A percentile compares a stretch with the other conserved stretches of the same genome.
phyloP scores from a whole-genome alignment of 2,329 filamentous ascomycete genomes.

The Cladosporium sp. region DNA sequence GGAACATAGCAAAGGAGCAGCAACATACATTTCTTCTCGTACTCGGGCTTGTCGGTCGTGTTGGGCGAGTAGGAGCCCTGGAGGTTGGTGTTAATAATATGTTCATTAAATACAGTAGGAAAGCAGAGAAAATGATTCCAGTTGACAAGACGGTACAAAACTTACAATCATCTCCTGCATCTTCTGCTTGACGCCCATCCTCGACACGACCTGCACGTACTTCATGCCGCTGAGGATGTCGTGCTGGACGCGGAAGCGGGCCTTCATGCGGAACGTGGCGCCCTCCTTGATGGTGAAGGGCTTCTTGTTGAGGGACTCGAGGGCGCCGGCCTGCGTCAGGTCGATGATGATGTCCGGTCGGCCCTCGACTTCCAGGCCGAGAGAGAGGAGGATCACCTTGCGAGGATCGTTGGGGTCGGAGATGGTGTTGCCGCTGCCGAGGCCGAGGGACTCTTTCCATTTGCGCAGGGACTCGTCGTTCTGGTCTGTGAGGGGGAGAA shows the following conservation, averaged over 20 bases:
- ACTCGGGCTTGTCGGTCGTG: conserved; percentile 78
- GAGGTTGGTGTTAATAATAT: neutral
- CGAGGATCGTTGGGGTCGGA: conserved; percentile 67
- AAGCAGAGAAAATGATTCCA: too few relatives aligned
- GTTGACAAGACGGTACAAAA: conserved; percentile 24
- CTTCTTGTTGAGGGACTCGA: conserved; percentile 77
- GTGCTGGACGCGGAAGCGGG: conserved; percentile 91
- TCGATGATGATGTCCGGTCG: conserved; percentile 86
- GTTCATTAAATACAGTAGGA: neutral
- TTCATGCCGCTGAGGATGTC: conserved; percentile 93
- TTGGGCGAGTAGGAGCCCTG: conserved; percentile 91
- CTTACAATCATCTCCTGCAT: conserved; percentile 96
- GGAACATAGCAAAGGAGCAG: neutral
- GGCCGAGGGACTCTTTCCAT: conserved; percentile 95
- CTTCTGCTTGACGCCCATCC: conserved; percentile 85
- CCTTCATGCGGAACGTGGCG: conserved; percentile 89
- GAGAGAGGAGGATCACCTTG: conserved; percentile 87
- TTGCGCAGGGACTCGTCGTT: conserved; percentile 92
- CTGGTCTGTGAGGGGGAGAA: conserved; percentile 47
- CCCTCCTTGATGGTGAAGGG: conserved; percentile 99
- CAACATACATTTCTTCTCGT: conserved; percentile 85
- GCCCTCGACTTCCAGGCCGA: conserved; percentile 79
- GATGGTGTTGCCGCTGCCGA: conserved; percentile 57
- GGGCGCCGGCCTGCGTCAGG: conserved; percentile 67
- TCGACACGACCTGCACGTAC: conserved; percentile 91